phyloP scores from a whole-genome alignment of 1,284 basidiomycete genomes.

The Boletus smithii region DNA sequence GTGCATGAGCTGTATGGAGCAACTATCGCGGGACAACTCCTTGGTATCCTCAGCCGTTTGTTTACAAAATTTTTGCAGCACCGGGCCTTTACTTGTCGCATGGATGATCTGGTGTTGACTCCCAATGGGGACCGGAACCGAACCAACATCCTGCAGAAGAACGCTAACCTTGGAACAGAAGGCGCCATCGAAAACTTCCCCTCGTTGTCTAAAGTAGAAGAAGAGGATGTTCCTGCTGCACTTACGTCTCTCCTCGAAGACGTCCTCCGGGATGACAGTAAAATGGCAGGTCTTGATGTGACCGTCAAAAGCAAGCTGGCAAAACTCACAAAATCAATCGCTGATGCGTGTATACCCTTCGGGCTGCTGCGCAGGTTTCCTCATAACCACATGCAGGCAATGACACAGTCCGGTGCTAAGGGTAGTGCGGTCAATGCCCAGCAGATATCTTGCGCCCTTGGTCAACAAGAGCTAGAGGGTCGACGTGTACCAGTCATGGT shows the following conservation, averaged over 20 bases:
- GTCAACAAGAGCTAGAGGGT: constrained; percentile 97
- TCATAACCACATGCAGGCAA: constrained; percentile 99
- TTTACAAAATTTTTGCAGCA: constrained; percentile 98
- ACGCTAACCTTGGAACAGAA: constrained; percentile 74
- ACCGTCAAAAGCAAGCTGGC: constrained; percentile 85
- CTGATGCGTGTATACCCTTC: constrained; percentile 86
- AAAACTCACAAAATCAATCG: constrained; percentile 87
- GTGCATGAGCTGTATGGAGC: constrained; percentile 99
- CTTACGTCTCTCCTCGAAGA: constrained; percentile 78
- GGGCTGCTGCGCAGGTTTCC: constrained; percentile 92
- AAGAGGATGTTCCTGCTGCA: constrained; percentile 50
- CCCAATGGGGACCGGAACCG: constrained; percentile 75
- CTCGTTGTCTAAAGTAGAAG: constrained; percentile 51
- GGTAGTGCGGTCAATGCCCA: constrained; percentile 97
- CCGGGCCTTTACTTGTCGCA: constrained; percentile 96
- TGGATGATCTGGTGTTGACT: constrained; percentile 96
- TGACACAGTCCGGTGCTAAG: constrained; percentile 98
- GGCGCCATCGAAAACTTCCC: constrained; percentile 91
- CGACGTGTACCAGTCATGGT: constrained; percentile 99
- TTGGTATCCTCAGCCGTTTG: constrained; percentile 89
- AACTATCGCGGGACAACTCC: constrained; percentile 83
- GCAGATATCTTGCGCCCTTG: constrained; percentile 95
- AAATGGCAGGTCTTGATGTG: constrained; percentile 94
- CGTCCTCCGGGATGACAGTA: constrained; percentile 93
- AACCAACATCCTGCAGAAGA: constrained; percentile 66